phyloP scores from a whole-genome alignment of 768 basidiomycete genomes.

The Lactifluus volemus region DNA sequence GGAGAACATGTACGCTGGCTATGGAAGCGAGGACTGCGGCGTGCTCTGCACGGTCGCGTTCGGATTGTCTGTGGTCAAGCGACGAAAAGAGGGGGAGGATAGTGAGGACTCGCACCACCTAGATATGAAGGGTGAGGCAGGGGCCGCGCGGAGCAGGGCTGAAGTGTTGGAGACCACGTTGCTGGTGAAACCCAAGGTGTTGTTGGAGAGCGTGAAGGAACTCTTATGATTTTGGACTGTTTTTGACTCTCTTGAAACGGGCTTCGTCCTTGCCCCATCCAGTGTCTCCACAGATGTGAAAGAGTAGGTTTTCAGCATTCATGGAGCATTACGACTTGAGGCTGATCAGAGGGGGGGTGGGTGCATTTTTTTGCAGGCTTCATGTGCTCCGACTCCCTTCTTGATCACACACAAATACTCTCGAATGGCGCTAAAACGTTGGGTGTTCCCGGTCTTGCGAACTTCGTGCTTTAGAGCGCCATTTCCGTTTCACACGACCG shows the following conservation, averaged over 20 bases:
- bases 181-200: slow-evolving; percentile 20
- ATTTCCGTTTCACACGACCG: neutral
- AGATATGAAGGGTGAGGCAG: slow-evolving; percentile 12
- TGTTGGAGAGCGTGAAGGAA: slow-evolving; percentile 21
- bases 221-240: slow-evolving; percentile 12
- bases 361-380: slow-evolving; percentile 3
- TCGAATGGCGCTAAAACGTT: neutral
- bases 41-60: slow-evolving; percentile 18
- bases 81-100: slow-evolving; percentile 9
- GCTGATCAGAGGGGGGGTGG: neutral
- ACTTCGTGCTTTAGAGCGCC: slow-evolving; percentile 5
- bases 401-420: slow-evolving; percentile 8
- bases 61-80: slow-evolving; percentile 15
- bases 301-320: slow-evolving; percentile 2
- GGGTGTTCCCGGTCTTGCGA: neutral
- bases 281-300: slow-evolving; percentile 4
- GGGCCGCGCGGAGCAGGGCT: slow-evolving; percentile 1
- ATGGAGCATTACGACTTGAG: neutral
- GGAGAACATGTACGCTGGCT: slow-evolving; percentile 20
- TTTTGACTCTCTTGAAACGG: neutral
- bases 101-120: slow-evolving; percentile 8
- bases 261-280: slow-evolving; percentile 10
- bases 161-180: slow-evolving; percentile 17
- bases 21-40: slow-evolving; percentile 13
- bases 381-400: neutral